phyloP scores from a whole-genome alignment of 306 rosid species.

The Acacia confusa region DNA sequence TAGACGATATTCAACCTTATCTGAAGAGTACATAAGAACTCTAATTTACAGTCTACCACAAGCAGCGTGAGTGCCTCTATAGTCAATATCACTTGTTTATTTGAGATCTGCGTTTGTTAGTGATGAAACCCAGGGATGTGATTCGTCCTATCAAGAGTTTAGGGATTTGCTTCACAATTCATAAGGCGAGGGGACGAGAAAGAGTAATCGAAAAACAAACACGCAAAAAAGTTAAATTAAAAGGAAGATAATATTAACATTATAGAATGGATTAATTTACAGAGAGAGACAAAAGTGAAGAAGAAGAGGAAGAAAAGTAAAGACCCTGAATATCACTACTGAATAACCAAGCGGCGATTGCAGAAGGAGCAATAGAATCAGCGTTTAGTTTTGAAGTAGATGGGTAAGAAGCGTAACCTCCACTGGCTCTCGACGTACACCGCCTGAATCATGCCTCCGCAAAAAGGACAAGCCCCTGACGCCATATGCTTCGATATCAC shows the following conservation, averaged over 20 bases:
- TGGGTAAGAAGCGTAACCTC: conserved; percentile 74
- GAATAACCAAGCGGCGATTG: conserved; percentile 39
- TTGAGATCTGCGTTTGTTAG: background rate
- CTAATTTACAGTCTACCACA: no score
- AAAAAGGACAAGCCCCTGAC: conserved; percentile 72
- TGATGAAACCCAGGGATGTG: background rate
- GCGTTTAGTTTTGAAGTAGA: conserved; percentile 63
- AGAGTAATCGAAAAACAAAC: background rate
- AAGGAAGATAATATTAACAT: background rate
- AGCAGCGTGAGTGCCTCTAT: no score
- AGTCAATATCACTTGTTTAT: no score
- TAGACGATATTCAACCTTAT: no score
- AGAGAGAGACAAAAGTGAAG: no score
- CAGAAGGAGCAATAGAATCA: conserved; percentile 64
- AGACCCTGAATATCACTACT: no score
- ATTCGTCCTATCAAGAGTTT: no score
- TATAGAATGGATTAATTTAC: background rate
- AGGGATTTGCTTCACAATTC: background rate
- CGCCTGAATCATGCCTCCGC: conserved; percentile 82
- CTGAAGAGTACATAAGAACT: no score
- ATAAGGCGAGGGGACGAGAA: background rate
- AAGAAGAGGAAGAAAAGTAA: no score
- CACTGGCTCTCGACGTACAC: conserved; percentile 60
- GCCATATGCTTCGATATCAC: conserved; percentile 72
- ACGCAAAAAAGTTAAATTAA: background rate